Conservation (phyloP, 495 filamentous ascomycete species). For the Penicillium herquei region DNA sequence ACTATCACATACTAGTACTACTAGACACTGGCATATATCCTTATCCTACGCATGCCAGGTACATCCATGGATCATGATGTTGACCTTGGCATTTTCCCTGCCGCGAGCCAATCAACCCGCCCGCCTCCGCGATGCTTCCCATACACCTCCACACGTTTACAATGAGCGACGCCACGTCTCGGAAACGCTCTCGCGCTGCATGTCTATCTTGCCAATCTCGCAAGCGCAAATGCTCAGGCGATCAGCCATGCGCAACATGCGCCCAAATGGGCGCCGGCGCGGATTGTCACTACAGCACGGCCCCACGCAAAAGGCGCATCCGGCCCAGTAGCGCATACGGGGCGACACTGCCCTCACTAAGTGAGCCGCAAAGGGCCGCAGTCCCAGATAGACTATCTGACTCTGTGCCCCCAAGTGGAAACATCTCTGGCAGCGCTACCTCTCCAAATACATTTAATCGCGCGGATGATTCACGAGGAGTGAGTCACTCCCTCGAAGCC, state of each 20-base stretch:
- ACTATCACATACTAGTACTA: too few relatives aligned
- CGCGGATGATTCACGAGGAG: not conserved
- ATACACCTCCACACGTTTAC: conserved; percentile 2
- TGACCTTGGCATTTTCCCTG: not conserved
- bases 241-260: conserved; percentile 51
- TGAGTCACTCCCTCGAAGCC: conserved; percentile 38
- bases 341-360: conserved; percentile 6
- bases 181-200: conserved; percentile 47
- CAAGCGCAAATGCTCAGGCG: conserved; percentile 55
- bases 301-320: conserved; percentile 35
- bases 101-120: conserved; percentile 3
- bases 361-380: conserved; percentile 17
- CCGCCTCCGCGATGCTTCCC: conserved; percentile 5
- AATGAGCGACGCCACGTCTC: conserved; percentile 35
- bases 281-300: conserved; percentile 44
- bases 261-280: conserved; percentile 46
- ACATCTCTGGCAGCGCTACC: conserved; percentile 3
- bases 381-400: conserved; percentile 14
- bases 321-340: conserved; percentile 15
- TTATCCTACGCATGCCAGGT: too few relatives aligned
- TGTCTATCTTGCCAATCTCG: conserved; percentile 51
- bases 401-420: not conserved
- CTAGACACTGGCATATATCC: too few relatives aligned
- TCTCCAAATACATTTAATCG: conserved; percentile 11
- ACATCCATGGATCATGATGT: too few relatives aligned